phyloP scores from a whole-genome alignment of 192 early-diverging fungal genomes.

The Gaertneriomyces sp. region DNA sequence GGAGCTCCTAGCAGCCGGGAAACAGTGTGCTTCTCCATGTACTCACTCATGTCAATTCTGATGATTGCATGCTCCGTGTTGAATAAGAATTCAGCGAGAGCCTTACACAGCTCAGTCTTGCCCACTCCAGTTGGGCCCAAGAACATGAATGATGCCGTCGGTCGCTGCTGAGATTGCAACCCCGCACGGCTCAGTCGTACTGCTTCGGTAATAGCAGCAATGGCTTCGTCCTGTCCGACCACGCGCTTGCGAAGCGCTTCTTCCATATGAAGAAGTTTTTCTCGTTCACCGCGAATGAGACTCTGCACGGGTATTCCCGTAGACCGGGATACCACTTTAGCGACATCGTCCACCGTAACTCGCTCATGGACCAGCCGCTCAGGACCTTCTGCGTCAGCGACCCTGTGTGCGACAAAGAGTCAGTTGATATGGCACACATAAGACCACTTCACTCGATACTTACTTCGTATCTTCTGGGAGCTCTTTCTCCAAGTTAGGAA shows the following conservation, averaged over 20 bases:
- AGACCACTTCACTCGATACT: neutral
- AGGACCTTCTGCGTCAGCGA: slow-evolving; percentile 26
- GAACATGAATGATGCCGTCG: slow-evolving; percentile 84
- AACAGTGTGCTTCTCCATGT: slow-evolving; percentile 77
- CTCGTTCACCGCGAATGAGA: slow-evolving; percentile 69
- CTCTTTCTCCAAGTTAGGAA: slow-evolving; percentile 70
- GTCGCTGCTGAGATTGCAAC: slow-evolving; percentile 65
- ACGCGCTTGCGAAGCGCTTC: slow-evolving; percentile 67
- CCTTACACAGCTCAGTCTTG: slow-evolving; percentile 47
- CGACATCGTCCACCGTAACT: slow-evolving; percentile 81
- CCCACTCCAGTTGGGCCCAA: slow-evolving; percentile 36
- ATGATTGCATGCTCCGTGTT: slow-evolving; percentile 88
- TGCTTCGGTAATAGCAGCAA: slow-evolving; percentile 78
- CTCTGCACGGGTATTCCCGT: slow-evolving; percentile 78
- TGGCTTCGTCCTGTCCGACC: slow-evolving; percentile 78
- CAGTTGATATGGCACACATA: neutral
- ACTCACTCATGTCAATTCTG: slow-evolving; percentile 90
- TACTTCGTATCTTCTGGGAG: slow-evolving; percentile 13
- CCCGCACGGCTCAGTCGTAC: slow-evolving; percentile 78
- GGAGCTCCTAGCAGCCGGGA: slow-evolving; percentile 82
- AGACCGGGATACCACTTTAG: slow-evolving; percentile 78
- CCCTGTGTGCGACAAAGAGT: neutral
- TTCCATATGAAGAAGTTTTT: slow-evolving; percentile 69
- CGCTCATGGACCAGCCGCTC: slow-evolving; percentile 67
- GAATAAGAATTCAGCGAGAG: slow-evolving; percentile 65